These are phyloP conservation scores for Canavalia ensiformis DNA, from an alignment of 306 rosid species.

Conservation along the genomic window DNA sequence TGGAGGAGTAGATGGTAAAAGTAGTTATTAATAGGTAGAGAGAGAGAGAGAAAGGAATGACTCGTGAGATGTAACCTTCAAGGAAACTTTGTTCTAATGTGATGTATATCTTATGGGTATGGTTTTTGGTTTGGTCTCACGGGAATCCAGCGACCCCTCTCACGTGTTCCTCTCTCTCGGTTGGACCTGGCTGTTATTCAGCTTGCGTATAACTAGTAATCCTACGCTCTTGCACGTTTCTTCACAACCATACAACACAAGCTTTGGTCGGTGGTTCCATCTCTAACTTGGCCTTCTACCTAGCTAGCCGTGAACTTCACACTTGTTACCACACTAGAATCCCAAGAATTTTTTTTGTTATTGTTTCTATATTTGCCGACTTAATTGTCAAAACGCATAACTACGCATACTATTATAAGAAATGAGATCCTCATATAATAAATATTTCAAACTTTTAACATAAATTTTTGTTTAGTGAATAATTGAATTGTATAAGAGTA, in stretches of 20 bases:
- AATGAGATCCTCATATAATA: neutral
- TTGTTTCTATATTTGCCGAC: slow-evolving; percentile 19
- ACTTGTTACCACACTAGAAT: neutral
- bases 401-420: slow-evolving; percentile 6
- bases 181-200: slow-evolving; percentile 49
- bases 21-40: slow-evolving; percentile 31
- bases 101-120: slow-evolving; percentile 12
- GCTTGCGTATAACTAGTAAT: slow-evolving; percentile 23
- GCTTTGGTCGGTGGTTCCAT: slow-evolving; percentile 59
- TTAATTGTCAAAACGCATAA: slow-evolving; percentile 11
- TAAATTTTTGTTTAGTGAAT: neutral
- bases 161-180: slow-evolving; percentile 63
- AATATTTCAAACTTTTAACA: neutral
- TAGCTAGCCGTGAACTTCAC: slow-evolving; percentile 3
- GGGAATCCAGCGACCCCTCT: slow-evolving; percentile 75
- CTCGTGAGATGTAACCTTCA: slow-evolving; percentile 53
- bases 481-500: slow-evolving; percentile 12
- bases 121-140: slow-evolving; percentile 67
- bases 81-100: slow-evolving; percentile 40
- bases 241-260: slow-evolving; percentile 53
- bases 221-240: slow-evolving; percentile 59
- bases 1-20: slow-evolving; percentile 28
- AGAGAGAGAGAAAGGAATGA: neutral
- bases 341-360: neutral
- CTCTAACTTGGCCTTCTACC: slow-evolving; percentile 27